These are phyloP conservation scores for Karstenula rhodostoma DNA, from an alignment of 2,329 filamentous ascomycete species.

Conservation along the genomic window DNA sequence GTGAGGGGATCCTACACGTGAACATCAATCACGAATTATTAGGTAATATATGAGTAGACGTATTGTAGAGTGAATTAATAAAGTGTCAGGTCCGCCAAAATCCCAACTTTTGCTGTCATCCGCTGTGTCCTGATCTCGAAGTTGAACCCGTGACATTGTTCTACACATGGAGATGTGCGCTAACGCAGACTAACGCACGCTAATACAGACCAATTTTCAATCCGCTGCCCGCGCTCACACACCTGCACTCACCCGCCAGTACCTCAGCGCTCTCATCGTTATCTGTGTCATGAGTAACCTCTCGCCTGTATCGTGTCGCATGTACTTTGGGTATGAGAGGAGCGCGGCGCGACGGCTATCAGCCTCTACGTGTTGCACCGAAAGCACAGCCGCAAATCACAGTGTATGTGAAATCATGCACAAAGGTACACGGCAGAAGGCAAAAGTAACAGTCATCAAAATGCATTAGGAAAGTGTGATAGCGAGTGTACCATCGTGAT, in stretches of 20 bases:
- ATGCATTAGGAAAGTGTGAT: background rate
- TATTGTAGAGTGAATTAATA: no score
- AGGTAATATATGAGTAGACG: no score
- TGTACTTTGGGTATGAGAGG: background rate
- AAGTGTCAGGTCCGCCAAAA: no score
- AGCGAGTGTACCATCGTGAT: background rate
- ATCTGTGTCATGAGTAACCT: background rate
- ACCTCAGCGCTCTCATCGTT: background rate
- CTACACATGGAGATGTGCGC: background rate
- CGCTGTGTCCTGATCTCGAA: no score
- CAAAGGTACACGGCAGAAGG: background rate
- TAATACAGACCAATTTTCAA: background rate
- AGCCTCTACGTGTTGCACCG: background rate
- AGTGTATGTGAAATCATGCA: background rate
- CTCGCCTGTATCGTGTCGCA: background rate
- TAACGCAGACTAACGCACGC: background rate
- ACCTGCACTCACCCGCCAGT: background rate
- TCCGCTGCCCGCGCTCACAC: background rate
- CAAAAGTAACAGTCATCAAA: background rate
- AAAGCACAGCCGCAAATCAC: background rate
- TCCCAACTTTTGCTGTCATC: no score
- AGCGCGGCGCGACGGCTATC: background rate
- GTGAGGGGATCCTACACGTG: no score
- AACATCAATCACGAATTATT: no score
- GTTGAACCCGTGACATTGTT: background rate